Evolutionary conservation across 345 rosid species (phyloP).

Genomic region (Murraya paniculata): DNA sequence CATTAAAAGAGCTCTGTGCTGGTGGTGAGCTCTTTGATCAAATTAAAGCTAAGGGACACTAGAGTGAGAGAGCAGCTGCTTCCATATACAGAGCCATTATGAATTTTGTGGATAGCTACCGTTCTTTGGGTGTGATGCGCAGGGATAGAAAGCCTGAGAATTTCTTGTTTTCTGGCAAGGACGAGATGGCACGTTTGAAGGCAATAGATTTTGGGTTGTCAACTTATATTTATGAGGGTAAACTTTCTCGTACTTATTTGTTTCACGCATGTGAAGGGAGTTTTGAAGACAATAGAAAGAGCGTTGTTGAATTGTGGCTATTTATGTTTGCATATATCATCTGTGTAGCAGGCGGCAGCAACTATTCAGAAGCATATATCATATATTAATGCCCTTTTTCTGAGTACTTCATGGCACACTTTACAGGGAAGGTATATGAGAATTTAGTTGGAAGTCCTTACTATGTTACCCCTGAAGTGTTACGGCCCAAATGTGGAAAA

Average conservation of each 20-base stretch:
- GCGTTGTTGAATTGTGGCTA: no score
- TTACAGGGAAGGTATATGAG: slow-evolving; percentile 61
- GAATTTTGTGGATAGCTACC: slow-evolving; percentile 55
- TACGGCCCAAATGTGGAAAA: slow-evolving; percentile 64
- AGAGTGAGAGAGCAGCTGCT: slow-evolving; percentile 35
- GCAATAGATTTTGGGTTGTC: slow-evolving; percentile 83
- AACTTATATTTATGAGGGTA: slow-evolving; percentile 51
- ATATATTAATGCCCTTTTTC: neutral
- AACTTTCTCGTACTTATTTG: slow-evolving; percentile 9
- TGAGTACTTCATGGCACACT: neutral
- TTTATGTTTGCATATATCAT: neutral
- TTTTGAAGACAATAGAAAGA: neutral
- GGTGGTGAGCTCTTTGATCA: slow-evolving; percentile 40
- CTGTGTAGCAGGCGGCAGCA: no score
- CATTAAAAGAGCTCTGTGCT: slow-evolving; percentile 39
- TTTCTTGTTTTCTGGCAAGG: slow-evolving; percentile 33
- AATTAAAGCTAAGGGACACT: slow-evolving; percentile 33
- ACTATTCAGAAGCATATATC: no score
- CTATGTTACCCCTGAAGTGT: slow-evolving; percentile 86
- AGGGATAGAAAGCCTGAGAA: slow-evolving; percentile 49
- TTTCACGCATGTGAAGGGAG: neutral
- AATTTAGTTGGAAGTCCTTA: slow-evolving; percentile 88
- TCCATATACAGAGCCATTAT: slow-evolving; percentile 25
- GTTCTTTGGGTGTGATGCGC: slow-evolving; percentile 85
- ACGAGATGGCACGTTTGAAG: slow-evolving; percentile 29